Percentiles rank a stretch among this genome's conserved stretches.
Evolutionary conservation across 202 grass and related monocot species (phyloP).

Genomic region (Carex sylvatica): DNA sequence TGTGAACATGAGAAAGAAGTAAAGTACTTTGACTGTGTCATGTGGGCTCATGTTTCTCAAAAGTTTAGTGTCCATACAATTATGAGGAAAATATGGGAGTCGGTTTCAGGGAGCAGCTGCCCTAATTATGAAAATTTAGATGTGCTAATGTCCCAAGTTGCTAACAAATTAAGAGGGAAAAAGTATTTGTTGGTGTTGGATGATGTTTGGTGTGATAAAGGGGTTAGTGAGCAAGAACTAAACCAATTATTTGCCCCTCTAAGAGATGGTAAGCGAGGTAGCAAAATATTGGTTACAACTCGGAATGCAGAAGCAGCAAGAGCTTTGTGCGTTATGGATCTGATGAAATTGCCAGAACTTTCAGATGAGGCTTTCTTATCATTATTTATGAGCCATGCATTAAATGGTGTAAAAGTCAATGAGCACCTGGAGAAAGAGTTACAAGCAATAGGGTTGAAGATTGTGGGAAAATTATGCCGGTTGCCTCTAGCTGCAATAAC

Average conservation of each 20-base stretch:
- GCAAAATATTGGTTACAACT: conserved; percentile 39
- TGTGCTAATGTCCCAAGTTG: no score
- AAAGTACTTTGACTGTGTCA: conserved; percentile 16
- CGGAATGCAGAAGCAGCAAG: background rate
- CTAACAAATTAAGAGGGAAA: background rate
- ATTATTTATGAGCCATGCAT: conserved; percentile 35
- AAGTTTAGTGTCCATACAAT: conserved; percentile 16
- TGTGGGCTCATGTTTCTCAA: conserved; percentile 38
- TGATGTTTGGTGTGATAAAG: conserved; percentile 29
- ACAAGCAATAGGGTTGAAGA: background rate
- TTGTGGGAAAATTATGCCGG: background rate
- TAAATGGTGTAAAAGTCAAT: background rate
- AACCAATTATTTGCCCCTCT: conserved; percentile 23
- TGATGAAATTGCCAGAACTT: background rate
- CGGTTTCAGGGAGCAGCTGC: no score
- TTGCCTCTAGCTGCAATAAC: conserved; percentile 34
- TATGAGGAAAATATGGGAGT: background rate
- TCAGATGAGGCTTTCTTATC: background rate
- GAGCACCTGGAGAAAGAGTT: background rate
- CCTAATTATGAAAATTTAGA: no score
- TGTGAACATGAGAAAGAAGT: conserved; percentile 1
- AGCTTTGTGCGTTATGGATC: background rate
- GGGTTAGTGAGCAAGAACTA: background rate
- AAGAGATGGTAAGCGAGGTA: background rate
- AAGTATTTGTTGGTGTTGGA: conserved; percentile 33